phyloP scores from a whole-genome alignment of 495 filamentous ascomycete species.

The Penicillium nucicola region DNA sequence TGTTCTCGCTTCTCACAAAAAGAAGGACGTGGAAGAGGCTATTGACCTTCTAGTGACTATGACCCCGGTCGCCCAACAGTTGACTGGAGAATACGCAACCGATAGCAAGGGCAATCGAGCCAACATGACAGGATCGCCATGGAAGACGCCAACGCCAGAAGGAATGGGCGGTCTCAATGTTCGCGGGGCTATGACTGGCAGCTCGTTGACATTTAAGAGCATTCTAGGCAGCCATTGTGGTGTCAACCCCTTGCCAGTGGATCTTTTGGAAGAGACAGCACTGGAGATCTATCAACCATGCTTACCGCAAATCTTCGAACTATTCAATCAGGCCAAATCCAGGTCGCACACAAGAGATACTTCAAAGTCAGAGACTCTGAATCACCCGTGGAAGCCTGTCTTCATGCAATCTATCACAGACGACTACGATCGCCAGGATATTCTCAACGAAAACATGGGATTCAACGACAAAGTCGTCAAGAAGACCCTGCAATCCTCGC shows the following conservation, averaged over 20 bases:
- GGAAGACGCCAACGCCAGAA: conserved; percentile 17
- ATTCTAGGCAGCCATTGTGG: conserved; percentile 44
- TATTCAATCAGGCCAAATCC: conserved; percentile 36
- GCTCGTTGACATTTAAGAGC: conserved; percentile 47
- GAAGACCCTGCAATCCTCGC: conserved; percentile 21
- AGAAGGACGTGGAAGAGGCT: conserved; percentile 13
- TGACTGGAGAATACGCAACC: conserved; percentile 40
- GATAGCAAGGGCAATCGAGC: conserved; percentile 30
- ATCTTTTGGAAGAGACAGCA: conserved; percentile 39
- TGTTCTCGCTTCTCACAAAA: conserved; percentile 29
- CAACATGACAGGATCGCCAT: conserved; percentile 18
- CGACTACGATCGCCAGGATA: conserved; percentile 40
- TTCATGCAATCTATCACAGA: conserved; percentile 48
- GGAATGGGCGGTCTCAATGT: conserved; percentile 44
- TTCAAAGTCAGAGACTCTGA: conserved; percentile 13
- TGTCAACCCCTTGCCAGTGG: conserved; percentile 41
- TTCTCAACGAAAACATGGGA: conserved; percentile 37
- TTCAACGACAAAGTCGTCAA: conserved; percentile 36
- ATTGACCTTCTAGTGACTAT: conserved; percentile 30
- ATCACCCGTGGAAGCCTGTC: conserved; percentile 39
- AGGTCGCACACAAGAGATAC: conserved; percentile 1
- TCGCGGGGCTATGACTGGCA: conserved; percentile 38
- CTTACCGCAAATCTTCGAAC: conserved; percentile 41
- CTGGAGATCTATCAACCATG: conserved; percentile 47
- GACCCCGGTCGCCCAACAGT: conserved; percentile 37